phyloP scores from a whole-genome alignment of 331 rosid genomes.

The Rhamnella rubrinervis region DNA sequence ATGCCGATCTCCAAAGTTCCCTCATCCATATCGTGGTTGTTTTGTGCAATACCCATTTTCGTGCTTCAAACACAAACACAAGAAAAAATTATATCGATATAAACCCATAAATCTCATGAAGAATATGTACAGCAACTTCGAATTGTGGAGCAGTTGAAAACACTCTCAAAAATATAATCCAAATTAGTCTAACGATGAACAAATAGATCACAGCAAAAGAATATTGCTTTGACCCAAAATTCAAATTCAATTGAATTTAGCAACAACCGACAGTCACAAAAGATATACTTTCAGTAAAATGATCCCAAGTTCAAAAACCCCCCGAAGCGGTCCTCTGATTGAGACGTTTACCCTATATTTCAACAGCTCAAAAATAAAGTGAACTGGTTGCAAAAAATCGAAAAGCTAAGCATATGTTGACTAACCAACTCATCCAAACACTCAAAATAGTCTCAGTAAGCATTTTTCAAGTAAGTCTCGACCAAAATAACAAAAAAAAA shows the following conservation, averaged over 20 bases:
- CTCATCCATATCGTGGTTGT: slow-evolving; percentile 55
- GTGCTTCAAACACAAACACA: slow-evolving; percentile 36
- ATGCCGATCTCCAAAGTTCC: slow-evolving; percentile 90
- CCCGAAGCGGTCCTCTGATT: neutral
- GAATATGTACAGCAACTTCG: neutral
- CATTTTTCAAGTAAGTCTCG: slow-evolving; percentile 9
- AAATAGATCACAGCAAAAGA: slow-evolving; percentile 4
- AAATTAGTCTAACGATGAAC: neutral
- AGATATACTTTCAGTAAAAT: neutral
- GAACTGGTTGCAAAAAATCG: neutral
- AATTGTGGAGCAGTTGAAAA: neutral
- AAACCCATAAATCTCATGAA: slow-evolving; percentile 2
- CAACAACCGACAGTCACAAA: neutral
- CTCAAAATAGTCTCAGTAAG: neutral
- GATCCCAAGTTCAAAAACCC: slow-evolving; percentile 1
- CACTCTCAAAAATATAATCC: neutral
- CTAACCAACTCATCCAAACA: slow-evolving; percentile 15
- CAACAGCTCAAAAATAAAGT: too few species aligned
- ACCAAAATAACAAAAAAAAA: slow-evolving; percentile 7
- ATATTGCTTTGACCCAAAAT: neutral
- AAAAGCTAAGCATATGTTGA: neutral
- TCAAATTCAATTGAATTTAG: neutral
- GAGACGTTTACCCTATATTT: neutral
- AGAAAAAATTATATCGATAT: slow-evolving; percentile 13
- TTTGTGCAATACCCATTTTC: slow-evolving; percentile 65